Evolutionary conservation across 495 filamentous ascomycete genomes (phyloP), one percentile per base, ranked within the genome.

Genomic region (Penicillium lividum): DNA sequence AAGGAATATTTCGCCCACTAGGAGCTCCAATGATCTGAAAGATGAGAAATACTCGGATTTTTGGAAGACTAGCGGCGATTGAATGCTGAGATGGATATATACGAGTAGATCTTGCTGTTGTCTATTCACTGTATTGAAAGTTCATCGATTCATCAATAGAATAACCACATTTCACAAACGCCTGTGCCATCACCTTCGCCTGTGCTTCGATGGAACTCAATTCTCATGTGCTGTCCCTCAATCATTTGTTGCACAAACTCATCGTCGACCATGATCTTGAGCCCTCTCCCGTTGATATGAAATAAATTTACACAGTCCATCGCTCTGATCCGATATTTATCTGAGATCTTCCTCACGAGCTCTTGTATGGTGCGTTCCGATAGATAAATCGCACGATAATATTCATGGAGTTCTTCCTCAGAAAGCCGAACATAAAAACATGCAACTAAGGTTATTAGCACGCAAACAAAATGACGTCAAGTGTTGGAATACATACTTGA

Each of bases 151-250:
- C 38, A 40, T 40, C 15, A 40, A 16, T 40, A 40, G 10, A 40
- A 7, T 40, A 40, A 16, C 38, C 38, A 40, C 38, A 16, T 40
- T 40, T 40, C 38, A 11, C 38, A 40, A 15, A 6, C 15, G 6
- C 7, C 34, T 38, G 8, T 15, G 9, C 31, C 31, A 10, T 33
- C 9, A 15, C 34, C 10, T 11, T 7, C 6, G n/a, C 11, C 7
- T n/a, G 15, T 16, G 4, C n/a, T 40, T 40, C 7, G 38, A 40
- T 16, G 38, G 11, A 40, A 15, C 38, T 53, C 51, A 40, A 56
- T 16, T 29, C n/a, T 13, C 54, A 56, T 56, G 28, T 36, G 22
- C 29, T 57, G 55, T n/a, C 55, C 55, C 28, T 57, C 55, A n/a
- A 47, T 5, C 34, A 57, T 51, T 36, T 57, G 34, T 5, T 36